Conservation (phyloP, 345 rosid genomes). For the Toxicodendron radicans region DNA sequence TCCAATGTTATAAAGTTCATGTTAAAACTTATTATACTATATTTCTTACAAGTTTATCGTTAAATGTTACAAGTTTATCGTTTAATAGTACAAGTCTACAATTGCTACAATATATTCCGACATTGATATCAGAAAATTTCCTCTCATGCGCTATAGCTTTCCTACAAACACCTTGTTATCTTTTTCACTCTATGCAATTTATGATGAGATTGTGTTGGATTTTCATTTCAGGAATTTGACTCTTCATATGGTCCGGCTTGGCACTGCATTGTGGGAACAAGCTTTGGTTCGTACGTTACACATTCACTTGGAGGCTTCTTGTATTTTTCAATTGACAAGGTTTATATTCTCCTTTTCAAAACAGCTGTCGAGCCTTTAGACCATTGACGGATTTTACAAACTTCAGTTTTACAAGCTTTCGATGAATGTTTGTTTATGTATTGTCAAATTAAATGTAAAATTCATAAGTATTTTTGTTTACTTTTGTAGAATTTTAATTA, state of each 20-base stretch:
- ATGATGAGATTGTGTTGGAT: constrained; percentile 11
- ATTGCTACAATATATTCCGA: no score
- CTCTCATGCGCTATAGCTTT: no score
- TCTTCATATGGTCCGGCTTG: constrained; percentile 89
- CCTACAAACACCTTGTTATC: no score
- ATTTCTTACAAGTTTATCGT: no score
- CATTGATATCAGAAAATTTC: no score
- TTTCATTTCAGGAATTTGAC: constrained; percentile 73
- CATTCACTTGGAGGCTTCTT: constrained; percentile 93
- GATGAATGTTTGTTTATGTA: constrained; percentile 17
- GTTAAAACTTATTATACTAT: no score
- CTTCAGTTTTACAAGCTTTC: constrained; percentile 6
- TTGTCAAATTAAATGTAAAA: constrained; percentile 21
- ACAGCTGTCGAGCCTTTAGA: constrained; percentile 91
- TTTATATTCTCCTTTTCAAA: constrained; percentile 89
- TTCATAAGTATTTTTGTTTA: constrained; percentile 4
- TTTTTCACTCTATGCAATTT: no score
- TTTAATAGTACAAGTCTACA: no score
- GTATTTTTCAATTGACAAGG: constrained; percentile 88
- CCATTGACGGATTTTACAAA: constrained; percentile 31
- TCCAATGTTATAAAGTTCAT: no score
- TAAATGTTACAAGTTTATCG: no score
- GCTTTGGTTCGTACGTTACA: constrained; percentile 93
- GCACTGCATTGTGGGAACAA: constrained; percentile 97
- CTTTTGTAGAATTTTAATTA: constrained; percentile 1